Evolutionary conservation across 2,329 filamentous ascomycete genomes (phyloP).

Genomic region (Aspergillus neotritici): DNA sequence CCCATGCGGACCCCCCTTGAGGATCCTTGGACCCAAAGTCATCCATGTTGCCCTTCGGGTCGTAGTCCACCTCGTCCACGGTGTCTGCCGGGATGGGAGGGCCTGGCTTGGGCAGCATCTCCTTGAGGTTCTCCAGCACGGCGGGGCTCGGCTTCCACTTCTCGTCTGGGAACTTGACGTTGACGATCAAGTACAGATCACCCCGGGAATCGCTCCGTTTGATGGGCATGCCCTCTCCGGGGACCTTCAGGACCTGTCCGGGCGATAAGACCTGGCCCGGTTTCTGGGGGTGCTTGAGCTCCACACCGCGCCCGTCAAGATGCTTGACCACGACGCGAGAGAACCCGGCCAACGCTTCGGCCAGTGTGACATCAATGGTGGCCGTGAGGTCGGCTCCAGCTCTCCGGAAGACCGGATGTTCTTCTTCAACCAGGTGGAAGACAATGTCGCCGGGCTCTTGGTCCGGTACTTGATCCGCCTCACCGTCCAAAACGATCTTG

Average conservation of each 20-base stretch:
- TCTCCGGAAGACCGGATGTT: slow-evolving; percentile 75
- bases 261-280: slow-evolving; percentile 77
- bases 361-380: slow-evolving; percentile 71
- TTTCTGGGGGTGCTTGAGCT: slow-evolving; percentile 67
- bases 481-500: slow-evolving; percentile 81
- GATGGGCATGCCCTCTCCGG: slow-evolving; percentile 88
- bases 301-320: slow-evolving; percentile 86
- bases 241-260: slow-evolving; percentile 76
- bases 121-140: slow-evolving; percentile 63
- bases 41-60: slow-evolving; percentile 76
- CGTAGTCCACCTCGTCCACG: slow-evolving; percentile 81
- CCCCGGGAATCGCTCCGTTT: slow-evolving; percentile 80
- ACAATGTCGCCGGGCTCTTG: slow-evolving; percentile 89
- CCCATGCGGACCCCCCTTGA: slow-evolving; percentile 42
- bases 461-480: slow-evolving; percentile 87
- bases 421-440: slow-evolving; percentile 76
- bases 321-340: slow-evolving; percentile 85
- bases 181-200: slow-evolving; percentile 79
- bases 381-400: slow-evolving; percentile 80
- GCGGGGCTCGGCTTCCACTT: slow-evolving; percentile 73
- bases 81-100: slow-evolving; percentile 62
- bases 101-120: slow-evolving; percentile 64
- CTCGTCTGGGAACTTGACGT: slow-evolving; percentile 82
- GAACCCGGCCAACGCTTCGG: slow-evolving; percentile 83
- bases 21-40: slow-evolving; percentile 50